A percentile compares a stretch with the other conserved stretches of the same genome.
These are phyloP conservation scores for Epichloe gansuensis DNA, from an alignment of 2,329 filamentous ascomycete genomes.

Conservation along the genomic window DNA sequence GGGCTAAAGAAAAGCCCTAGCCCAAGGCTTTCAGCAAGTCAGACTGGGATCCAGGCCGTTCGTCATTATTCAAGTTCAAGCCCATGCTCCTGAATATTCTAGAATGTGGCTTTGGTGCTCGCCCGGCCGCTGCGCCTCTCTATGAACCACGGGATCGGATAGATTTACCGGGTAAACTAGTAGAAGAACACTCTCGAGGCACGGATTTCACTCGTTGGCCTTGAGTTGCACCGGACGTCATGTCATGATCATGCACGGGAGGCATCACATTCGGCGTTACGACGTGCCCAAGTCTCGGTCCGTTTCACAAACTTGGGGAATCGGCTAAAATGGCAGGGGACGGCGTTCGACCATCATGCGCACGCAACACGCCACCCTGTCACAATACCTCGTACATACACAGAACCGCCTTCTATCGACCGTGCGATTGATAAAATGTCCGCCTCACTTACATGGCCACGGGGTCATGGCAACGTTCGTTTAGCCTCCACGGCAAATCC, in stretches of 20 bases:
- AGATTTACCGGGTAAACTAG: neutral
- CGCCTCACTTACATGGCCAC: neutral
- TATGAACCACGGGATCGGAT: slow-evolving; percentile 1
- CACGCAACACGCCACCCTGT: too few relatives aligned
- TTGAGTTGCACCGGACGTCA: neutral
- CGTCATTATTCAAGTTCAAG: too few relatives aligned
- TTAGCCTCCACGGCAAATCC: too few relatives aligned
- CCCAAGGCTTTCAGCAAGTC: slow-evolving; percentile 4
- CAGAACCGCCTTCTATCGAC: too few relatives aligned
- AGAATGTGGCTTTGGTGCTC: neutral
- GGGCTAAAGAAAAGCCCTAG: neutral
- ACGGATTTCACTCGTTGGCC: neutral
- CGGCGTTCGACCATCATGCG: too few relatives aligned
- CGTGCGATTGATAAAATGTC: neutral
- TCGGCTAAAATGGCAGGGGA: too few relatives aligned
- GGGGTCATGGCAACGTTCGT: neutral
- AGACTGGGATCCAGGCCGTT: neutral
- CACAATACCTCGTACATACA: too few relatives aligned
- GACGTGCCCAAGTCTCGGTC: too few relatives aligned
- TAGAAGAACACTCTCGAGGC: neutral
- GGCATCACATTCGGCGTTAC: too few relatives aligned
- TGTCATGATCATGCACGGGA: too few relatives aligned
- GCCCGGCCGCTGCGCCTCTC: neutral
- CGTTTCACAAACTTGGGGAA: too few relatives aligned
- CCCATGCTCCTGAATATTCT: neutral